These are phyloP conservation scores for Sequoia sempervirens DNA, from an alignment of 75 land plant species.

Conservation along the genomic window DNA sequence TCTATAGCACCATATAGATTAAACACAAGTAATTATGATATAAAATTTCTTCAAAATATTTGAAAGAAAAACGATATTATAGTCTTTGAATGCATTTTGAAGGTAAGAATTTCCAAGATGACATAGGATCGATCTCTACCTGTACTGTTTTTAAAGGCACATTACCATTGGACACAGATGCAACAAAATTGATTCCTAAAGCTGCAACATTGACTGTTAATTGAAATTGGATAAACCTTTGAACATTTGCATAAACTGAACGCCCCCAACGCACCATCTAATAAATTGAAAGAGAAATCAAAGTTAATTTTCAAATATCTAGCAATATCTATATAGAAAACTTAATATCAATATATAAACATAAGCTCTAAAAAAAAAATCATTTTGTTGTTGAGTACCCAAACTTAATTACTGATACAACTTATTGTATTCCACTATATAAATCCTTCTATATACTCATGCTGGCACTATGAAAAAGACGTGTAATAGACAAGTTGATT, in stretches of 20 bases:
- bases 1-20: slow-evolving; percentile 17
- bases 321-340: not conserved
- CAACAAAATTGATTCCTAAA: slow-evolving; percentile 69
- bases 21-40: not conserved
- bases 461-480: not conserved
- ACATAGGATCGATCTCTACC: slow-evolving; percentile 14
- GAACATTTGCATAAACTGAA: slow-evolving; percentile 84
- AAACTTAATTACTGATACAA: not conserved
- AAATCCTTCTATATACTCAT: not conserved
- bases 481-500: not conserved
- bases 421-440: not conserved
- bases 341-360: not conserved
- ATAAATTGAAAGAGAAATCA: slow-evolving; percentile 12
- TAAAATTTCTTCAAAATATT: not conserved
- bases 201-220: slow-evolving; percentile 91
- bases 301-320: not conserved
- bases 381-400: not conserved
- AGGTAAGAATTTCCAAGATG: not conserved
- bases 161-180: slow-evolving; percentile 63
- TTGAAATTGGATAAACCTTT: slow-evolving; percentile 92
- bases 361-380: not conserved
- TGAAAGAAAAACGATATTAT: not conserved
- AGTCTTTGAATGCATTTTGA: not conserved
- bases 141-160: slow-evolving; percentile 86
- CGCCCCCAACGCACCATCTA: slow-evolving; percentile 82